Base-by-base conservation (phyloP, 495 filamentous ascomycete genomes). In the Hypoxylon lenormandii region DNA sequence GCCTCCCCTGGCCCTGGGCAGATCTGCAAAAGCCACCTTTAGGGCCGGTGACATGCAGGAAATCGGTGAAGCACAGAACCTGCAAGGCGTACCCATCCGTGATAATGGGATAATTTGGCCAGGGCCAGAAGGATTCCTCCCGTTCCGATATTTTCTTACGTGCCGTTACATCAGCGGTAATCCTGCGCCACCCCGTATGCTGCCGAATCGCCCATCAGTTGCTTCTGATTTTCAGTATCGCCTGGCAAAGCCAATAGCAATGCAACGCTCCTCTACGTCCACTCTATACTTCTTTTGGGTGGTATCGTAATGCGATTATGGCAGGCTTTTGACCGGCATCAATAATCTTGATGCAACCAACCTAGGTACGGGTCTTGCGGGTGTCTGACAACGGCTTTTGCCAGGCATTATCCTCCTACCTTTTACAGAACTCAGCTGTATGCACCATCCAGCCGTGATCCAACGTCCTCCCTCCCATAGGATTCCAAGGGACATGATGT, bases 321-420 rank as follows among this genome's bases (percentile, higher is more conserved):
- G 12, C 15, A 15, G 1, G 13, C 12, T n/a, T 42, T 42, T 42
- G 38, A 15, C 38, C 12, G 15, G 38, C 12, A 42, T 42, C 38
- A 6, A 42, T 42, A 42, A 42, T 42, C 38, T 13, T 42, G 15
- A 42, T 42, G 38, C 38, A 42, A 42, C 38, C 38, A 5, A 42
- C 38, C 38, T 42, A 2, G 11, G 36, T 8, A n/a, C 36, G 13
- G 36, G 5, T 5, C 5, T 10, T 10, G 10, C 30, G 30, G 30
- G 38, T n/a, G 38, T 42, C 38, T 42, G 13, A 16, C 38, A 5
- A 42, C 4, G 38, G 36, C 36, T 2, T 42, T 42, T 42, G 38
- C 15, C 15, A 42, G 13, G 15, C 38, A n/a, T 33, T 33, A 8
- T 33, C 6, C 38, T 42, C 38, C 38, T 42, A 42, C 38, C 38